Percentiles rank a stretch among this genome's conserved stretches.
Evolutionary conservation across 2,329 filamentous ascomycete species (phyloP).

Genomic region (Pezicula radicicola): DNA sequence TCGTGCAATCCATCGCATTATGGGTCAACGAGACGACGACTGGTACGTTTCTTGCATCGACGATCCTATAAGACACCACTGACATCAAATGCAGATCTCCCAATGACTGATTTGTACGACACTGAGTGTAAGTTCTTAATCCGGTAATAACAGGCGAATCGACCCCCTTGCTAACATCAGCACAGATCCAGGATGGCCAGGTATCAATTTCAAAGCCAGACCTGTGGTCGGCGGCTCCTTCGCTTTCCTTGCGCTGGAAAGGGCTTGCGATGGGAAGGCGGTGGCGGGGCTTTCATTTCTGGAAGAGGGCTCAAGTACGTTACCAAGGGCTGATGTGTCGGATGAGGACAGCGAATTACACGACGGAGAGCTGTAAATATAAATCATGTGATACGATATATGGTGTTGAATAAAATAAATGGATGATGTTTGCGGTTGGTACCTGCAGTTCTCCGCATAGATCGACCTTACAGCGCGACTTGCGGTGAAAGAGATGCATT

Average conservation of each 20-base stretch:
- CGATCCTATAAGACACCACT: conserved; percentile 3
- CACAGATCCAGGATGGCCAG: conserved; percentile 65
- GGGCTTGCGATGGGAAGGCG: conserved; percentile 71
- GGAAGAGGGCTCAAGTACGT: conserved; percentile 29
- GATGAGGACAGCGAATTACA: background rate
- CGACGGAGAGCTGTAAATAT: background rate
- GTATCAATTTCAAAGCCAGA: conserved; percentile 72
- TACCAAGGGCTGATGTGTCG: background rate
- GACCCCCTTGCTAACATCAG: background rate
- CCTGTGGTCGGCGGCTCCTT: conserved; percentile 87
- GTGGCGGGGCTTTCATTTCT: conserved; percentile 53
- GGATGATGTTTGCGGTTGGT: background rate
- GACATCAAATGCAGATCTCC: conserved; percentile 49
- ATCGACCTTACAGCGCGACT: too few relatives aligned
- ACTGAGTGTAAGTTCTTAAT: conserved; percentile 56
- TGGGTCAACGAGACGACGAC: conserved; percentile 85
- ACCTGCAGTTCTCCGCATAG: too few relatives aligned
- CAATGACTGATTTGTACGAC: conserved; percentile 79
- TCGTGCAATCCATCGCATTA: conserved; percentile 68
- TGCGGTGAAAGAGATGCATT: too few relatives aligned
- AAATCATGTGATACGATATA: background rate
- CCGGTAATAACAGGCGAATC: too few relatives aligned
- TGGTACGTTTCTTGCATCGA: conserved; percentile 33
- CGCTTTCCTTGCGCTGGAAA: conserved; percentile 76
- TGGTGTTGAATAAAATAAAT: background rate